Conservation (phyloP, 495 filamentous ascomycete genomes). For the Aspergillus olivimuriae region DNA sequence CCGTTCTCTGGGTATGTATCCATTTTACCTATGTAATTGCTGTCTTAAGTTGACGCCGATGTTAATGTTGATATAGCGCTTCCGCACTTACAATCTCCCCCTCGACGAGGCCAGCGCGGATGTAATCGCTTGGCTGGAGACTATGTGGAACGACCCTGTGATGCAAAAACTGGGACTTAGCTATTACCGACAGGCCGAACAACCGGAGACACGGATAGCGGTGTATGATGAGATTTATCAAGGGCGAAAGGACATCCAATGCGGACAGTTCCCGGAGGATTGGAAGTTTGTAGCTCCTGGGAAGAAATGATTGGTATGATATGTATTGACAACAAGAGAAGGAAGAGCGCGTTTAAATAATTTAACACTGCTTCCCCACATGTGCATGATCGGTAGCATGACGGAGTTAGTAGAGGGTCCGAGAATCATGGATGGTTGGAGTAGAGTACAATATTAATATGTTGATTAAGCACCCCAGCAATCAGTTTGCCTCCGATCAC, state of each 20-base stretch:
- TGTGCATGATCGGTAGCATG: too few species aligned
- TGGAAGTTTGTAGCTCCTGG: conserved; percentile 27
- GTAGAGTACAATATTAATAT: too few species aligned
- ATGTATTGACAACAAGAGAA: neutral
- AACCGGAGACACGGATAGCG: conserved; percentile 28
- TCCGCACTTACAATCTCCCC: conserved; percentile 40
- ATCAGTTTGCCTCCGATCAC: too few species aligned
- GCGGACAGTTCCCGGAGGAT: conserved; percentile 26
- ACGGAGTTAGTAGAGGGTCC: too few species aligned
- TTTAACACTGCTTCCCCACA: too few species aligned
- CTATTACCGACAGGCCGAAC: conserved; percentile 34
- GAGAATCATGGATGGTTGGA: too few species aligned
- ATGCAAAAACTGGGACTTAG: conserved; percentile 23
- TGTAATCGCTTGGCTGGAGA: conserved; percentile 37
- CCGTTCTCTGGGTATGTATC: neutral
- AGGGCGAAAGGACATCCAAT: conserved; percentile 26
- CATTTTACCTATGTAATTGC: neutral
- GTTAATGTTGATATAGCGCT: conserved; percentile 28
- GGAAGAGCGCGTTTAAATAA: too few species aligned
- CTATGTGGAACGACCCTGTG: conserved; percentile 41
- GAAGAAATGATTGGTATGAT: neutral
- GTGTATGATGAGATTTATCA: conserved; percentile 39
- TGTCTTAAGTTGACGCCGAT: too few species aligned
- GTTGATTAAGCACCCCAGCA: too few species aligned
- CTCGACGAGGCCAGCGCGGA: conserved; percentile 29